Percentiles rank a stretch among this genome's conserved stretches.
Evolutionary conservation across 2,329 filamentous ascomycete genomes (phyloP).

Genomic region (Tothia fuscella): DNA sequence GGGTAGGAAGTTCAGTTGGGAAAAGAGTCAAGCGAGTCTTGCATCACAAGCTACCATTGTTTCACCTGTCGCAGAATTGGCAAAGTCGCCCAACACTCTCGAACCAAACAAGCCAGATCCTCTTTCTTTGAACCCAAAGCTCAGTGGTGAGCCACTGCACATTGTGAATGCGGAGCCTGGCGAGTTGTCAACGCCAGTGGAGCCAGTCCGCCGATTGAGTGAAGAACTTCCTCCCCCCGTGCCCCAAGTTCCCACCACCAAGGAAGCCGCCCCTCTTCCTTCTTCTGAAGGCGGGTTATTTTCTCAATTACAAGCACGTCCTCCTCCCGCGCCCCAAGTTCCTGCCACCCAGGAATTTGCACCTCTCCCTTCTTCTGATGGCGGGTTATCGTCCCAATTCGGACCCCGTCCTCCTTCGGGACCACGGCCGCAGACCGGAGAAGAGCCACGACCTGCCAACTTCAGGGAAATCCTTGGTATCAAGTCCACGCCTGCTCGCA

Average conservation of each 20-base stretch:
- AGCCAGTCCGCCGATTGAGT: slow-evolving; percentile 3
- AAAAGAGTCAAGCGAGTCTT: not conserved
- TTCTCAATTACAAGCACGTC: not conserved
- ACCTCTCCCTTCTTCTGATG: too few species aligned
- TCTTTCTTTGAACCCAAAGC: slow-evolving; percentile 7
- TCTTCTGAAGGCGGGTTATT: not conserved
- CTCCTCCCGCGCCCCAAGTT: not conserved
- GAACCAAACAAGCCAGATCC: slow-evolving; percentile 1
- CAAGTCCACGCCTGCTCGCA: slow-evolving; percentile 52
- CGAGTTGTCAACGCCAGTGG: slow-evolving; percentile 10
- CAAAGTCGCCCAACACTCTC: not conserved
- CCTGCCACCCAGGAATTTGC: not conserved
- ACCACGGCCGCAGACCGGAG: not conserved
- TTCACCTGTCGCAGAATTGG: not conserved
- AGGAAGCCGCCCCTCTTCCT: not conserved
- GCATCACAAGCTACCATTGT: not conserved
- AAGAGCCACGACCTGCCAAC: slow-evolving; percentile 5
- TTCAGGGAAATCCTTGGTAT: slow-evolving; percentile 67
- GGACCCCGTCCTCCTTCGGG: slow-evolving; percentile 7
- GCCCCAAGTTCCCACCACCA: too few species aligned
- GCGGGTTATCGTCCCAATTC: too few species aligned
- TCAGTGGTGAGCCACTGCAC: slow-evolving; percentile 12
- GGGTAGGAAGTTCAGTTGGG: not conserved
- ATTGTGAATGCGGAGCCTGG: slow-evolving; percentile 13
- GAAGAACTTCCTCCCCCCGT: too few species aligned